Base-by-base conservation (phyloP, 116 monocot genomes). In the Phalaenopsis hybrid region DNA sequence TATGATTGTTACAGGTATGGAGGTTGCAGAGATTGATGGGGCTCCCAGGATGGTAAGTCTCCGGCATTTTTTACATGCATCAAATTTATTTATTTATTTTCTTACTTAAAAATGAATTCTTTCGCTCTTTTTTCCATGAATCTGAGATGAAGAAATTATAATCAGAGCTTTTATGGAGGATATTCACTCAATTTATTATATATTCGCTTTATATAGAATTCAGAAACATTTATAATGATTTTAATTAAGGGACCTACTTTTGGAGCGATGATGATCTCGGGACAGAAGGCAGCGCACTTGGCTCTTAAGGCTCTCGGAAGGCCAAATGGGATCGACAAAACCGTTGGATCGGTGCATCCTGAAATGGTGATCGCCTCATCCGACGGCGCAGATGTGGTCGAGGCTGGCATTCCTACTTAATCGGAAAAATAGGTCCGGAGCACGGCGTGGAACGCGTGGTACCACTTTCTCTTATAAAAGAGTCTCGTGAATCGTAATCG, bases 231-330 rank as follows among this genome's bases (percentile, higher is more conserved):
- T 28, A 28, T 28, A 28, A 28, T 3, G 0, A 55, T 55, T 37
- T 37, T 37, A 3, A 1, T 37, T 0, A 37, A 94, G 94, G 97
- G 97, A 33, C 94, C 97, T 9, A 97, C 97, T 10, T 97, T 97
- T 77, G 97, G 96, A 18, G 94, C 97, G 9, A 97, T 97, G 97
- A 91, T 97, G 94, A 92, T 97, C 28, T 97, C 97, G 0, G 97
- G 97, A 23, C 88, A 92, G 86, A 97, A 97, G 90, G 97, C 97
- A 37, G 97, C 92, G 8, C 94, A 97, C 31, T 82, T 97, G 87
- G 97, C 97, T 8, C 82, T 92, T 77, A 94, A 86, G 86, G 91
- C 94, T 13, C 86, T 96, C 44, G 92, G 92, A 6, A 79, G 88
- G 86, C 88, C 94, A 44, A 93, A 92, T 69, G 90, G 86, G 10